These are phyloP conservation scores for Coriaria nepalensis DNA, from an alignment of 306 rosid genomes.

Conservation along the genomic window DNA sequence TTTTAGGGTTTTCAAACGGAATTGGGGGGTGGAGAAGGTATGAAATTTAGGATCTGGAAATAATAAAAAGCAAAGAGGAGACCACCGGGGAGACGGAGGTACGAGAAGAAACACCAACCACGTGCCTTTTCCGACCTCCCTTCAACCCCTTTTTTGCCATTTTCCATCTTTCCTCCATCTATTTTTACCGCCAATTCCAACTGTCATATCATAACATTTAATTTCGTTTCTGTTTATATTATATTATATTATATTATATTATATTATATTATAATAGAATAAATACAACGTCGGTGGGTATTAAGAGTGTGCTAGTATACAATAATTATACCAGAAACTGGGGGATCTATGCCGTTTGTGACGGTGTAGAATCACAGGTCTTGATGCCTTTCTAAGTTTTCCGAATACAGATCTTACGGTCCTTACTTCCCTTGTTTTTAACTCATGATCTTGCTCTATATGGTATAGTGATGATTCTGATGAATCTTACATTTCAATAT, in stretches of 20 bases:
- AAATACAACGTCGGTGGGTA: too few relatives aligned
- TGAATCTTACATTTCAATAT: conserved; percentile 6
- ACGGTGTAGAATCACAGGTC: conserved; percentile 92
- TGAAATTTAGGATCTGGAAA: too few relatives aligned
- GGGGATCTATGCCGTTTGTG: conserved; percentile 99
- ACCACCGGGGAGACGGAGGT: too few relatives aligned
- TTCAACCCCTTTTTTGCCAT: not conserved
- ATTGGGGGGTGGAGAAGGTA: too few relatives aligned
- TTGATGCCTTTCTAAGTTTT: not conserved
- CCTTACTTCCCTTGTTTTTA: too few relatives aligned
- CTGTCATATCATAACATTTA: not conserved
- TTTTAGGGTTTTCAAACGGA: too few relatives aligned
- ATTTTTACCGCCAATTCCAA: conserved; percentile 4
- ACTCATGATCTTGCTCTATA: too few relatives aligned
- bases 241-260: not conserved
- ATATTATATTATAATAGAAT: not conserved
- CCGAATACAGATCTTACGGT: too few relatives aligned
- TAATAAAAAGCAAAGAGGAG: too few relatives aligned
- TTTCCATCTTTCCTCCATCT: not conserved
- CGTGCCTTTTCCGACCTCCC: not conserved
- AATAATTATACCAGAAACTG: conserved; percentile 82
- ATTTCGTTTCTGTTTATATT: not conserved
- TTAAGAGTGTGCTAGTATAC: conserved; percentile 17
- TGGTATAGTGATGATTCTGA: too few relatives aligned
- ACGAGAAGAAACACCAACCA: too few relatives aligned